Percentiles rank a stretch among this genome's conserved stretches.
phyloP scores from a whole-genome alignment of 2,329 filamentous ascomycete species.

The Colletotrichum tropicicola region DNA sequence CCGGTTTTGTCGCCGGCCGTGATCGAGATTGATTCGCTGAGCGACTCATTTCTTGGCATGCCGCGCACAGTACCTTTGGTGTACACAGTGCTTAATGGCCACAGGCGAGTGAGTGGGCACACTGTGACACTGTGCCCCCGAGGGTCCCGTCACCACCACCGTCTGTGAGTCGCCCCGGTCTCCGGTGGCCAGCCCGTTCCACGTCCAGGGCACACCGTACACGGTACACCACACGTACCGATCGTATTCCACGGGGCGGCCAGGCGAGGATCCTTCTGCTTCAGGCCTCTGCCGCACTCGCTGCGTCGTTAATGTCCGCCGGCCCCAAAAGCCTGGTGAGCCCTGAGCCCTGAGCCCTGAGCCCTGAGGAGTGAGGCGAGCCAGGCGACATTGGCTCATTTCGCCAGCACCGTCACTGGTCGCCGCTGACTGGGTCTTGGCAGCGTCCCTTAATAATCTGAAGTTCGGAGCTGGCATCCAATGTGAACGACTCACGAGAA shows the following conservation, averaged over 20 bases:
- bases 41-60: slow-evolving; percentile 5
- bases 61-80: neutral
- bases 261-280: slow-evolving; percentile 19
- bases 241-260: slow-evolving; percentile 7
- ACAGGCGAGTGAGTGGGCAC: too few relatives aligned
- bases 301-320: slow-evolving; percentile 2
- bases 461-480: slow-evolving; percentile 7
- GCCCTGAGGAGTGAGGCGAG: neutral
- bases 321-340: too few relatives aligned
- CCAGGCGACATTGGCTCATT: slow-evolving; percentile 25
- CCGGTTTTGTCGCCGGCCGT: neutral
- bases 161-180: neutral
- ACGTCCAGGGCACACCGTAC: slow-evolving; percentile 7
- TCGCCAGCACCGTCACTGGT: slow-evolving; percentile 7
- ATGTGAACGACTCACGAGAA: neutral
- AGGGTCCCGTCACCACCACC: neutral
- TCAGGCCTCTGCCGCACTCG: neutral
- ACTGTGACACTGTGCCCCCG: too few relatives aligned
- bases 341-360: too few relatives aligned
- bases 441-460: slow-evolving; percentile 14
- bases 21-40: slow-evolving; percentile 18
- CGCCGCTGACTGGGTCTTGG: slow-evolving; percentile 13
- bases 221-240: neutral
- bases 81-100: neutral
- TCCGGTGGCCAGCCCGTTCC: slow-evolving; percentile 21